A percentile compares a stretch with the other conserved stretches of the same genome.
phyloP scores from a whole-genome alignment of 306 rosid species.

The Hippophae rhamnoides region DNA sequence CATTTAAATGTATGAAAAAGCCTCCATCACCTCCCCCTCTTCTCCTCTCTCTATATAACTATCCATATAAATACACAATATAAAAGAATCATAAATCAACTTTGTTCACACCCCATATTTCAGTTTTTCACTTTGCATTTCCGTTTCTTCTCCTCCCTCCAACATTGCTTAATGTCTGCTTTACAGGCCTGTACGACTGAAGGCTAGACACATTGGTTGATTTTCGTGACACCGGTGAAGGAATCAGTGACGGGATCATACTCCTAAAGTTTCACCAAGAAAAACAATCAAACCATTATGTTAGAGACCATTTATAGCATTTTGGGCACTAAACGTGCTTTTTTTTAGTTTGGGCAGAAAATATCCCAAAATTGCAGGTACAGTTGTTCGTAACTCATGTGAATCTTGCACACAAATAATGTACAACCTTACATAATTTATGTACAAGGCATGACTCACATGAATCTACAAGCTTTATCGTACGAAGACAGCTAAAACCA shows the following conservation, averaged over 20 bases:
- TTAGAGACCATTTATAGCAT: not conserved
- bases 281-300: not conserved
- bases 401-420: no score
- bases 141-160: slow-evolving; percentile 49
- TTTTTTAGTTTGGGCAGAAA: no score
- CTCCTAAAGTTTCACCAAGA: slow-evolving; percentile 34
- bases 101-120: slow-evolving; percentile 13
- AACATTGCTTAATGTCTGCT: slow-evolving; percentile 19
- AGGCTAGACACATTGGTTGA: slow-evolving; percentile 27
- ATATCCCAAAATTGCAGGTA: no score
- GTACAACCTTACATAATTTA: no score
- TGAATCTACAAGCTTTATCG: no score
- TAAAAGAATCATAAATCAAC: slow-evolving; percentile 9
- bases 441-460: no score
- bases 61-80: slow-evolving; percentile 22
- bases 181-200: slow-evolving; percentile 27
- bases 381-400: no score
- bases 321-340: no score
- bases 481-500: not conserved
- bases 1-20: slow-evolving; percentile 13
- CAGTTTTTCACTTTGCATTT: slow-evolving; percentile 35
- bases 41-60: slow-evolving; percentile 18
- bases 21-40: not conserved
- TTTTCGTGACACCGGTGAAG: slow-evolving; percentile 52
- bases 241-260: slow-evolving; percentile 68